Percentiles rank a stretch among this genome's conserved stretches.
Evolutionary conservation across 1,284 basidiomycete species (phyloP).

Genomic region (Heliocybe sulcata): DNA sequence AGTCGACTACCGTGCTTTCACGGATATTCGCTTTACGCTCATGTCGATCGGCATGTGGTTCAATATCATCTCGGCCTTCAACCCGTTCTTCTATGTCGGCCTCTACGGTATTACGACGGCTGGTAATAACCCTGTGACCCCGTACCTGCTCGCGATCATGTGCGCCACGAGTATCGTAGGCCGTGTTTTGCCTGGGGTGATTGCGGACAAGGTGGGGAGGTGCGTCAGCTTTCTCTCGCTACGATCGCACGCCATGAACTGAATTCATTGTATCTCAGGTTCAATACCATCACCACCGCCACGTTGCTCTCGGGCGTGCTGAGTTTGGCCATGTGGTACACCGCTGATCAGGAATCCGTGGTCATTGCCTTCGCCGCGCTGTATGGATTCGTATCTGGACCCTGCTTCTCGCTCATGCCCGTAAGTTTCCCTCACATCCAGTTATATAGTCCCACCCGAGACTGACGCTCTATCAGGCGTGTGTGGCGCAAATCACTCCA

Average conservation of each 20-base stretch:
- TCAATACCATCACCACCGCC: constrained; percentile 15
- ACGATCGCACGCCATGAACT: neutral
- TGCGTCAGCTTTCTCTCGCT: constrained; percentile 4
- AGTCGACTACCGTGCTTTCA: constrained; percentile 17
- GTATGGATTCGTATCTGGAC: constrained; percentile 18
- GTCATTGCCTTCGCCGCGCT: constrained; percentile 16
- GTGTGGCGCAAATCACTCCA: constrained; percentile 18
- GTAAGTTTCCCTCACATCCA: constrained; percentile 9
- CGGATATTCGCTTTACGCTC: constrained; percentile 14
- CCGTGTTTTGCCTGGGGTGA: constrained; percentile 15
- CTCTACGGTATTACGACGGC: constrained; percentile 12
- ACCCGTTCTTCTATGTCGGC: constrained; percentile 20
- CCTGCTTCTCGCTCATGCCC: constrained; percentile 18
- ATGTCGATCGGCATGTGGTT: constrained; percentile 18
- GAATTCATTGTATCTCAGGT: constrained; percentile 8
- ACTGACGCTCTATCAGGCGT: constrained; percentile 8
- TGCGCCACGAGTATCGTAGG: constrained; percentile 17
- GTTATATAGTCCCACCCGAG: neutral
- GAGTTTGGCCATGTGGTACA: constrained; percentile 19
- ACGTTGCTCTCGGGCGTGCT: constrained; percentile 13
- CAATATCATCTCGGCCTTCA: constrained; percentile 16
- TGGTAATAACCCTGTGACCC: constrained; percentile 12
- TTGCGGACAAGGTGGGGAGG: constrained; percentile 17
- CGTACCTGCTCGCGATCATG: constrained; percentile 18
- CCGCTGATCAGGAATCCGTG: constrained; percentile 13